Evolutionary conservation across 495 filamentous ascomycete species (phyloP).

Genomic region (Bathelium albidoporum): DNA sequence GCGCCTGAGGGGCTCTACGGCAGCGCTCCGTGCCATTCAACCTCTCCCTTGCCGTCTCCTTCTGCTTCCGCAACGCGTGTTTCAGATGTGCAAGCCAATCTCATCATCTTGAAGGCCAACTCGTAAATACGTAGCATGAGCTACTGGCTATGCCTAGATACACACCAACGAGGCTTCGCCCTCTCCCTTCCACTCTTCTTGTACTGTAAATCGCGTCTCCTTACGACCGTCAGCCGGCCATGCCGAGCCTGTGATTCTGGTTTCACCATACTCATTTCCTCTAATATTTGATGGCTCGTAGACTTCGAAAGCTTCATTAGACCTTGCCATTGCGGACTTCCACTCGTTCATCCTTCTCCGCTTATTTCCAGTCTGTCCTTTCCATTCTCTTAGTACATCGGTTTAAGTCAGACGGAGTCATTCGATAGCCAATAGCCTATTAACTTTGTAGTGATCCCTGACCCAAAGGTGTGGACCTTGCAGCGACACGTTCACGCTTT

Average conservation of each 20-base stretch:
- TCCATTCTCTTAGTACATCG: neutral
- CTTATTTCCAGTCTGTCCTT: neutral
- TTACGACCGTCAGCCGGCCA: neutral
- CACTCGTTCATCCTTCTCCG: neutral
- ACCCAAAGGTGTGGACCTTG: neutral
- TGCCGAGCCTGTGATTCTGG: neutral
- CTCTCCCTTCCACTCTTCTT: neutral
- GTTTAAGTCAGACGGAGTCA: neutral
- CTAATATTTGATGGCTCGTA: neutral
- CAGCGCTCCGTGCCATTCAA: neutral
- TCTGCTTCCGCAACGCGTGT: conserved; percentile 1
- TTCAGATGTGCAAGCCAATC: conserved; percentile 1
- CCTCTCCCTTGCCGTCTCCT: neutral
- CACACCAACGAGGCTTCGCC: neutral
- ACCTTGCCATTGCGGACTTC: neutral
- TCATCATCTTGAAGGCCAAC: neutral
- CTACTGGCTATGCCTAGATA: neutral
- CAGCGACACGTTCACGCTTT: neutral
- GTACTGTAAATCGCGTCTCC: neutral
- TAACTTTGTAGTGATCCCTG: neutral
- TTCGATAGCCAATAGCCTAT: neutral
- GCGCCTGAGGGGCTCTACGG: conserved; percentile 3
- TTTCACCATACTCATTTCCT: neutral
- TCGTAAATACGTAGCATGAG: neutral
- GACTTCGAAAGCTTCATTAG: neutral